These are phyloP conservation scores for Naematelia aurantialba DNA, from an alignment of 768 basidiomycete species.

Conservation along the genomic window DNA sequence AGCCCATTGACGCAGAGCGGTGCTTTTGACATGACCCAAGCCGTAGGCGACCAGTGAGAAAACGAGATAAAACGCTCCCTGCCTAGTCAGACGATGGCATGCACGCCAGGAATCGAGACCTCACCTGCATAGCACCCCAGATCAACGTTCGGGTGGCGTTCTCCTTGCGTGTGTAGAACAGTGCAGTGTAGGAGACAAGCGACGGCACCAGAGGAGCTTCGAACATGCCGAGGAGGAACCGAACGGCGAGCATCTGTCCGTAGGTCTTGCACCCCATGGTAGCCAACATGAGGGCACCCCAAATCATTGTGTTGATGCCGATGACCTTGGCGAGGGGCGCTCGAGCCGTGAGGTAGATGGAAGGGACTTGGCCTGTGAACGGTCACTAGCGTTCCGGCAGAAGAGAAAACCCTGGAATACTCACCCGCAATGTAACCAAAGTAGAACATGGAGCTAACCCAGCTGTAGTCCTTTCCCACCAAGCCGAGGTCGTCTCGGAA, in stretches of 20 bases:
- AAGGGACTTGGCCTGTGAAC: conserved; percentile 18
- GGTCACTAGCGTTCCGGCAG: background rate
- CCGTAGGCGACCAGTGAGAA: conserved; percentile 21
- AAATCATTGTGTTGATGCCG: conserved; percentile 12
- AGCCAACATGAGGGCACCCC: conserved; percentile 19
- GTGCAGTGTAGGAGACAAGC: conserved; percentile 13
- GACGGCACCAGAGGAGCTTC: conserved; percentile 11
- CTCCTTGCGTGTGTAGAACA: conserved; percentile 21
- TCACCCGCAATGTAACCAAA: conserved; percentile 17
- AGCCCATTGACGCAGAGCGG: conserved; percentile 17
- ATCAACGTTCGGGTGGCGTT: conserved; percentile 14
- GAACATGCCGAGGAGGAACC: conserved; percentile 7
- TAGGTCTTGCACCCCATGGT: conserved; percentile 13
- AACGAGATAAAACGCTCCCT: conserved; percentile 25
- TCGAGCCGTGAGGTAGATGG: conserved; percentile 15
- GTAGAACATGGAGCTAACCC: conserved; percentile 23
- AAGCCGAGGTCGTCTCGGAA: conserved; percentile 15
- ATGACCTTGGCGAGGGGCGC: conserved; percentile 20
- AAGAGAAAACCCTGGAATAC: conserved; percentile 3
- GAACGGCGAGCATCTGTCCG: conserved; percentile 9
- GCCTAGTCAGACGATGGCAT: background rate
- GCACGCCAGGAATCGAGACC: background rate
- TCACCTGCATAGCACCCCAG: conserved; percentile 25
- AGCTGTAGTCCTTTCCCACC: conserved; percentile 17
- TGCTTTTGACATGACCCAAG: conserved; percentile 15